These are phyloP conservation scores for Simmondsia chinensis DNA, from an alignment of 148 eudicot species.

Conservation along the genomic window DNA sequence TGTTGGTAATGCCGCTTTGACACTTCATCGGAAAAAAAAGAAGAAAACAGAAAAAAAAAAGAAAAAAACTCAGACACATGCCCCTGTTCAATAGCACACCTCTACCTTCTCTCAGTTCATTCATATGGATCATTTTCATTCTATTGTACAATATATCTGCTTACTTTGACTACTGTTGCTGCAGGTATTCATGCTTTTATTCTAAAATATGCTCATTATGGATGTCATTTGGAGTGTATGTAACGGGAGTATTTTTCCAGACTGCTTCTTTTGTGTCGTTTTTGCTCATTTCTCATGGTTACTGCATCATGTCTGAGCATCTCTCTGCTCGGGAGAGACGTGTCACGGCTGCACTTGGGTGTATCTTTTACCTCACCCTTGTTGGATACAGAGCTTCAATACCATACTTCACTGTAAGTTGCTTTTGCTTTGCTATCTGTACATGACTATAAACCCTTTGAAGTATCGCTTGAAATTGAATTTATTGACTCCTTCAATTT, in stretches of 20 bases:
- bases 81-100: too few relatives aligned
- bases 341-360: constrained; percentile 61
- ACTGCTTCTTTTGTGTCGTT: constrained; percentile 83
- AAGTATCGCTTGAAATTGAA: background rate
- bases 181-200: constrained; percentile 85
- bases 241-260: constrained; percentile 81
- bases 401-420: constrained; percentile 85
- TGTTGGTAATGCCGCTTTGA: too few relatives aligned
- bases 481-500: background rate
- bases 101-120: background rate
- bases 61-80: too few relatives aligned
- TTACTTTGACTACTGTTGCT: constrained; percentile 7
- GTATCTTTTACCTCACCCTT: constrained; percentile 79
- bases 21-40: too few relatives aligned
- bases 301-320: constrained; percentile 89
- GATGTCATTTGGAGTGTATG: constrained; percentile 93
- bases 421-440: background rate
- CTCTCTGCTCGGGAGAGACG: constrained; percentile 70
- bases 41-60: too few relatives aligned
- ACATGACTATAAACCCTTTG: background rate
- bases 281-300: constrained; percentile 80
- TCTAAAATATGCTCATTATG: constrained; percentile 75
- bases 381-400: constrained; percentile 90
- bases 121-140: background rate
- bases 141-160: background rate